phyloP scores from a whole-genome alignment of 1,284 basidiomycete genomes.

The Schizophyllum amplum region DNA sequence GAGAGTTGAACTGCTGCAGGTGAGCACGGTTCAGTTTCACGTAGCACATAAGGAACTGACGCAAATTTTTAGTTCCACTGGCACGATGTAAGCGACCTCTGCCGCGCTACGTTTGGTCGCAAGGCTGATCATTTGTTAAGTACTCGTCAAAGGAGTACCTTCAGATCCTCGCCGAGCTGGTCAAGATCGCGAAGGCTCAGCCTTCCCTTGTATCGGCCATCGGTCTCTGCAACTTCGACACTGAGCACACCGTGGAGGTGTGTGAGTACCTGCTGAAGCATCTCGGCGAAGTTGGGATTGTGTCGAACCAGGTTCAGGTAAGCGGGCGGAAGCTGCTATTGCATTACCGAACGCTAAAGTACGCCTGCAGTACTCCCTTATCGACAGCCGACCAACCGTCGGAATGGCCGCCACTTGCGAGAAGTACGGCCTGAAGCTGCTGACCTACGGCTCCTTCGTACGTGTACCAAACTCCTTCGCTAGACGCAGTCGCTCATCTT shows the following conservation, averaged over 20 bases:
- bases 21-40: slow-evolving; percentile 16
- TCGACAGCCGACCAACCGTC: slow-evolving; percentile 69
- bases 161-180: slow-evolving; percentile 46
- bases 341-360: slow-evolving; percentile 1
- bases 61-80: slow-evolving; percentile 56
- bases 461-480: slow-evolving; percentile 3
- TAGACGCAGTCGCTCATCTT: slow-evolving; percentile 8
- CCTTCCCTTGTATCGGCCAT: slow-evolving; percentile 45
- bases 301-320: slow-evolving; percentile 80
- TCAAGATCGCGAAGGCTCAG: slow-evolving; percentile 36
- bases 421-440: slow-evolving; percentile 62
- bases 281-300: slow-evolving; percentile 56
- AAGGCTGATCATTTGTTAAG: slow-evolving; percentile 4
- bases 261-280: slow-evolving; percentile 39
- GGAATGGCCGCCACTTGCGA: slow-evolving; percentile 71
- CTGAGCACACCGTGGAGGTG: slow-evolving; percentile 67
- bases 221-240: slow-evolving; percentile 77
- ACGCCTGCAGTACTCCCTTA: slow-evolving; percentile 63
- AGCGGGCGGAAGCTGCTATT: slow-evolving; percentile 7
- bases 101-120: neutral
- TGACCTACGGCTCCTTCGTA: slow-evolving; percentile 56
- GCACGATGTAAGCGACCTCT: slow-evolving; percentile 38
- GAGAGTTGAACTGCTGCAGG: slow-evolving; percentile 67
- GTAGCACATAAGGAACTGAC: neutral
- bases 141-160: slow-evolving; percentile 67